Evolutionary conservation across 805 yeast genomes (phyloP), one percentile per base, ranked within the genome.

Genomic region (Wickerhamomyces queroliae): DNA sequence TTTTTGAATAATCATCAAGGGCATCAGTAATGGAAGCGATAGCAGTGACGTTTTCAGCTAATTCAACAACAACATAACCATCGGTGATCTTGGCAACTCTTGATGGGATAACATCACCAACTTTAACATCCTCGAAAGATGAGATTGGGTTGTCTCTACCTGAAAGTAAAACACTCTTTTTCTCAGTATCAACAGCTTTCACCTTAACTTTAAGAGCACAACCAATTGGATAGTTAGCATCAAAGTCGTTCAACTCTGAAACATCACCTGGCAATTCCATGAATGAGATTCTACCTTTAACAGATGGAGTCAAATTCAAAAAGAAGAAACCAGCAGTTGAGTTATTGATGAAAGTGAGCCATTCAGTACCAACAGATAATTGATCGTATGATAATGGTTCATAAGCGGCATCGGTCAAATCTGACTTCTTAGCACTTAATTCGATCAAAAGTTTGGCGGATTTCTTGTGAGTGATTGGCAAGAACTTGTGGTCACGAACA

Each of bases 11-110:
- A 55, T 83, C 83, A 53, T 80, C 75, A 48, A 84, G 65, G 6
- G 95, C 88, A 58, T 88, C 96, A 3, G 93, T 79, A 37, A 83
- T 74, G 53, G 72, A 78, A 3, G 93, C 72, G 39, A 80, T 69
- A 3, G 83, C 90, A 25, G 72, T 69, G 9, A 82, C 67, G 34
- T 67, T 70, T 25, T 70, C 69, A n/a, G 88, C 84, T 33, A 88
- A 61, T 44, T 83, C 84, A 32, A 87, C 82, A 48, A 83, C 60
- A 30, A 86, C 79, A 48, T 70, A 77, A 32, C 72, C 69, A 11
- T 76, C 82, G 38, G 71, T 64, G 2, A 83, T 73, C 49, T 72
- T 78, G 39, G 76, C 53, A 12, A 88, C 67, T 53, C 78, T 74
- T 7, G 80, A 88, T 2, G 90, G 85, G 34, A 78, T 54, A 32